A percentile compares a stretch with the other conserved stretches of the same genome.
Evolutionary conservation across 2,329 filamentous ascomycete genomes (phyloP).

Genomic region (Paracorniculantispora psalliotae): DNA sequence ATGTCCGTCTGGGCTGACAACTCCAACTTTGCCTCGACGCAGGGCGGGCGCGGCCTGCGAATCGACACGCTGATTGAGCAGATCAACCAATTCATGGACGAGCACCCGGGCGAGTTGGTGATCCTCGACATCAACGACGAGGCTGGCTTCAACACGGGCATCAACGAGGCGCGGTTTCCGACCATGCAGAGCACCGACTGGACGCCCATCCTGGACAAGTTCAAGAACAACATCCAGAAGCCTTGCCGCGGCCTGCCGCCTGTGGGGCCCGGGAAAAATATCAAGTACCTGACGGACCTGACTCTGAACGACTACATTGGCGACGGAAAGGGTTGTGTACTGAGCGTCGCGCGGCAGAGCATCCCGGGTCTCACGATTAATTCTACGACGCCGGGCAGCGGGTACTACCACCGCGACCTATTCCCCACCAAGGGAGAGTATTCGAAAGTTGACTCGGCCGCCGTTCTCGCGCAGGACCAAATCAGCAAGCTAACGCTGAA

Average conservation of each 20-base stretch:
- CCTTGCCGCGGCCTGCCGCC: background rate
- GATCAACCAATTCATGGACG: conserved; percentile 37
- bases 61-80: conserved; percentile 35
- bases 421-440: conserved; percentile 1
- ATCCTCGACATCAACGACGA: conserved; percentile 36
- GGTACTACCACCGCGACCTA: background rate
- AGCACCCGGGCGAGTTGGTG: conserved; percentile 37
- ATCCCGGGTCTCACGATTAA: background rate
- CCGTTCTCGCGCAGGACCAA: background rate
- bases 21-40: background rate
- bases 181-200: background rate
- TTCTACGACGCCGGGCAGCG: background rate
- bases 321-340: conserved; percentile 23
- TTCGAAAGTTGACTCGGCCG: background rate
- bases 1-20: background rate
- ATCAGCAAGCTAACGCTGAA: conserved; percentile 1
- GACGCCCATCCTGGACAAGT: background rate
- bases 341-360: conserved; percentile 9
- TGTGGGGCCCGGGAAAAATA: conserved; percentile 13
- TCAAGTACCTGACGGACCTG: conserved; percentile 17
- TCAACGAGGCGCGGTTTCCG: conserved; percentile 25
- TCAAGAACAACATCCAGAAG: conserved; percentile 12
- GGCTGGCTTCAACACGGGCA: conserved; percentile 13
- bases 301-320: conserved; percentile 15
- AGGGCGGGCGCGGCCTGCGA: conserved; percentile 11